A percentile compares a stretch with the other conserved stretches of the same genome.
These are phyloP conservation scores for Inonotus hispidus DNA, from an alignment of 1,284 basidiomycete species.

Conservation along the genomic window DNA sequence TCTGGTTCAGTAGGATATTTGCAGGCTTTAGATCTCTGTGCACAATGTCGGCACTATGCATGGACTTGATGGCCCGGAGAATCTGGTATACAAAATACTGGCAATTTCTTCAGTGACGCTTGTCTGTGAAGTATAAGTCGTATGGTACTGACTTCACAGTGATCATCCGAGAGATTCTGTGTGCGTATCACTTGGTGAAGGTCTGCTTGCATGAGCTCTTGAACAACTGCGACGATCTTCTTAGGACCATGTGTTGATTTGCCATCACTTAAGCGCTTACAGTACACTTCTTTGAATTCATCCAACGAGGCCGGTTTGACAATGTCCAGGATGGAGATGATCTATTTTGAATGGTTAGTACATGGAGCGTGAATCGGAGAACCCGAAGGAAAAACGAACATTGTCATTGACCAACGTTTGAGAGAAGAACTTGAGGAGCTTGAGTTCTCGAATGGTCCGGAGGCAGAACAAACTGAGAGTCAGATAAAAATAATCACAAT, in stretches of 20 bases:
- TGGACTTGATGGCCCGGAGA: slow-evolving; percentile 96
- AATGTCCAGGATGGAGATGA: slow-evolving; percentile 93
- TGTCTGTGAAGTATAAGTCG: slow-evolving; percentile 36
- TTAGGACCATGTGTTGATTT: not conserved
- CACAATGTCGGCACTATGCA: slow-evolving; percentile 96
- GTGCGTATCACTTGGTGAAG: slow-evolving; percentile 88
- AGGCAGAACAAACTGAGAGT: slow-evolving; percentile 3
- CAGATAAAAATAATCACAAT: not conserved
- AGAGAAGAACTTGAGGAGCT: slow-evolving; percentile 77
- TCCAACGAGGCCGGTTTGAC: slow-evolving; percentile 87
- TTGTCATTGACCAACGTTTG: slow-evolving; percentile 93
- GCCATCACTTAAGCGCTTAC: slow-evolving; percentile 36
- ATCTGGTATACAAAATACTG: slow-evolving; percentile 99
- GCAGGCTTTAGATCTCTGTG: slow-evolving; percentile 98
- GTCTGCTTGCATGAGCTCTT: slow-evolving; percentile 99
- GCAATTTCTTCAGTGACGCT: slow-evolving; percentile 95
- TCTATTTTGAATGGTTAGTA: slow-evolving; percentile 39
- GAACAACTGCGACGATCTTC: slow-evolving; percentile 38
- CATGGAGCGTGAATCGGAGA: not conserved
- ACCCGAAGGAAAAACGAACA: slow-evolving; percentile 27
- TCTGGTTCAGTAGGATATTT: slow-evolving; percentile 94
- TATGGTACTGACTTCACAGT: slow-evolving; percentile 6
- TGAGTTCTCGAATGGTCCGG: slow-evolving; percentile 14
- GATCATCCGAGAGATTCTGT: slow-evolving; percentile 14
- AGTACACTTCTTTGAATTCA: slow-evolving; percentile 92